Percentiles rank a stretch among this genome's conserved stretches.
These are phyloP conservation scores for Apiospora hydei DNA, from an alignment of 2,329 filamentous ascomycete species.

Conservation along the genomic window DNA sequence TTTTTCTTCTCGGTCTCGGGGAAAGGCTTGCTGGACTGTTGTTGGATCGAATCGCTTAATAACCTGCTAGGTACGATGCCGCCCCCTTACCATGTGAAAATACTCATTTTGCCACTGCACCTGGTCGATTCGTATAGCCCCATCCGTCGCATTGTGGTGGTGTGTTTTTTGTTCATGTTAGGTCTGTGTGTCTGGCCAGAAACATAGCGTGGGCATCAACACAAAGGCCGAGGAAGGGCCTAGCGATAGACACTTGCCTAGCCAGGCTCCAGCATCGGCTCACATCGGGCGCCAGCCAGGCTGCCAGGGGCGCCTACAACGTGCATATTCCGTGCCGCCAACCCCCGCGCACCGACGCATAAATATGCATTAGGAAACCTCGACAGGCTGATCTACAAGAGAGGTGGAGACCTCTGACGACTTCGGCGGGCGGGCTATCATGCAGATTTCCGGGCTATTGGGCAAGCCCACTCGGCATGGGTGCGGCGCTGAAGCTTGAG, in stretches of 20 bases:
- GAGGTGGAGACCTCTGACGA: background rate
- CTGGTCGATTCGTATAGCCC: background rate
- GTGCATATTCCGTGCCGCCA: background rate
- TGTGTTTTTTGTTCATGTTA: background rate
- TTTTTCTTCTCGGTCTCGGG: background rate
- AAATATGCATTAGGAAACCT: background rate
- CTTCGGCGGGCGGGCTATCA: background rate
- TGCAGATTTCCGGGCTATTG: background rate
- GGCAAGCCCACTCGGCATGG: background rate
- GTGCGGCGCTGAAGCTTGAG: background rate
- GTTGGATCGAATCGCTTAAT: background rate
- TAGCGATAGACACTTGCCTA: background rate
- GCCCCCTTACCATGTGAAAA: conserved; percentile 7
- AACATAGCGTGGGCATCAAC: background rate
- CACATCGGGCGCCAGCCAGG: background rate
- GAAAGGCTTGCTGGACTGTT: background rate
- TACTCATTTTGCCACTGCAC: background rate
- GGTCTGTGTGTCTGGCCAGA: background rate
- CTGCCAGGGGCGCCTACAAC: background rate
- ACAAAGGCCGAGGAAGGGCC: conserved; percentile 1
- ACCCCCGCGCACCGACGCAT: background rate
- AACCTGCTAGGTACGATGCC: background rate
- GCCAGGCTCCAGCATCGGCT: background rate
- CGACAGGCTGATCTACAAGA: background rate
- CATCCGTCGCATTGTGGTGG: background rate